A percentile compares a stretch with the other conserved stretches of the same genome.
These are phyloP conservation scores for Puccinia triticina DNA, from an alignment of 1,284 basidiomycete species.

Conservation along the genomic window DNA sequence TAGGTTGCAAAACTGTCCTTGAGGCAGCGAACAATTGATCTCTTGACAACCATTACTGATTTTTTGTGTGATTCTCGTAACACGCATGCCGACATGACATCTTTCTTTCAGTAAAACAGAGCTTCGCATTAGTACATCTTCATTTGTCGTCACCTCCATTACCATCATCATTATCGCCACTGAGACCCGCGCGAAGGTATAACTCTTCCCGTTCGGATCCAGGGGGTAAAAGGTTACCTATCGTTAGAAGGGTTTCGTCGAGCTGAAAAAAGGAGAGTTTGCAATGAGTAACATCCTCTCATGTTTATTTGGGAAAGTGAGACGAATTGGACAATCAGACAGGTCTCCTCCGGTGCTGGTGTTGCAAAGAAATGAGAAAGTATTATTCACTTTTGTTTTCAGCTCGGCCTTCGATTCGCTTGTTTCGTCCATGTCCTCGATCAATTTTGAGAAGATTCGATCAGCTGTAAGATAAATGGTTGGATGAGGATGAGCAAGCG, in stretches of 20 bases:
- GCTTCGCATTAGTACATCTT: background rate
- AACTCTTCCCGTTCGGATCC: constrained; percentile 27
- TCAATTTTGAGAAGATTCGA: constrained; percentile 5
- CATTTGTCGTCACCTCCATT: background rate
- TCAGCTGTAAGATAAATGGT: background rate
- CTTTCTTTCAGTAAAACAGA: background rate
- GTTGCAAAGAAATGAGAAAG: background rate
- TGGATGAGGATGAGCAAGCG: background rate
- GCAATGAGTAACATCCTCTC: background rate
- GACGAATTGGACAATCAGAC: background rate
- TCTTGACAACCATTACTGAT: too few species aligned
- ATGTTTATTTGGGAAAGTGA: background rate
- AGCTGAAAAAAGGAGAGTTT: background rate
- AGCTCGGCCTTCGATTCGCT: constrained; percentile 2
- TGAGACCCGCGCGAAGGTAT: constrained; percentile 26
- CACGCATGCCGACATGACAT: too few species aligned
- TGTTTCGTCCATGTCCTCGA: constrained; percentile 1
- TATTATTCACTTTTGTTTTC: constrained; percentile 16
- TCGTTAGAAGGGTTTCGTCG: constrained; percentile 29
- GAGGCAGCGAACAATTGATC: too few species aligned
- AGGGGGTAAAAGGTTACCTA: constrained; percentile 18
- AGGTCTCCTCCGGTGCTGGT: background rate
- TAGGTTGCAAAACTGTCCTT: too few species aligned
- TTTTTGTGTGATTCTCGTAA: too few species aligned
- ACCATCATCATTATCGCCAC: background rate